A percentile compares a stretch with the other conserved stretches of the same genome.
These are phyloP conservation scores for Pleurotus djamor DNA, from an alignment of 768 basidiomycete genomes.

Conservation along the genomic window DNA sequence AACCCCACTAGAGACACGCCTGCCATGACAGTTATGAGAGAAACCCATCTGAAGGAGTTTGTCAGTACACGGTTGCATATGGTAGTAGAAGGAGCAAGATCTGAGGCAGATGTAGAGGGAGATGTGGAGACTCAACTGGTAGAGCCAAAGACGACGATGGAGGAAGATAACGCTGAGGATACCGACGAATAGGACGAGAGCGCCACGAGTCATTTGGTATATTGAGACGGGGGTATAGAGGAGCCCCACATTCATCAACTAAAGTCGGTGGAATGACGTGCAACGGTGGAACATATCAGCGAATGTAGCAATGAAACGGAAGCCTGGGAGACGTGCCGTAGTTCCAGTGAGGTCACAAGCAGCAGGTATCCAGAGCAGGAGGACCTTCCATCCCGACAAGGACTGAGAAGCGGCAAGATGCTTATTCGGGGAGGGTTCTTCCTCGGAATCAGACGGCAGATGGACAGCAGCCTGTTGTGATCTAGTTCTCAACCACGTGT, in stretches of 20 bases:
- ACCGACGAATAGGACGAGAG: constrained; percentile 93
- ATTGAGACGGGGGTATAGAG: constrained; percentile 96
- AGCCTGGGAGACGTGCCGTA: constrained; percentile 54
- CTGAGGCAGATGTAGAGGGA: constrained; percentile 1
- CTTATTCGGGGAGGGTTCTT: constrained; percentile 37
- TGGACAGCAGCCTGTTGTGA: constrained; percentile 47
- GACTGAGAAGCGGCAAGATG: constrained; percentile 30
- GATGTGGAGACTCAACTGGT: constrained; percentile 58
- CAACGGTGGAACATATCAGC: constrained; percentile 7
- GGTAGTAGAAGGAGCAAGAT: background rate
- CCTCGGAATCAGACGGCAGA: constrained; percentile 50
- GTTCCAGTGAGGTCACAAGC: constrained; percentile 89
- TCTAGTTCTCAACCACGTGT: constrained; percentile 57
- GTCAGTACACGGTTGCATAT: constrained; percentile 5
- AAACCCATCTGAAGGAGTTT: constrained; percentile 67
- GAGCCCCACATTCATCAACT: constrained; percentile 94
- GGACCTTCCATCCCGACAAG: constrained; percentile 65
- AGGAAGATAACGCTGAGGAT: constrained; percentile 90
- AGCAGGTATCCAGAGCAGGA: constrained; percentile 88
- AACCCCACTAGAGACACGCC: constrained; percentile 86
- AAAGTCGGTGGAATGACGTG: constrained; percentile 22
- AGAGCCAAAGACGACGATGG: constrained; percentile 77
- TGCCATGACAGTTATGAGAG: constrained; percentile 83
- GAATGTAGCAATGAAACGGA: constrained; percentile 7
- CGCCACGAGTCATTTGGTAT: constrained; percentile 95